Evolutionary conservation across 2,329 filamentous ascomycete genomes (phyloP).

Genomic region (Ambrosiella cleistominuta): DNA sequence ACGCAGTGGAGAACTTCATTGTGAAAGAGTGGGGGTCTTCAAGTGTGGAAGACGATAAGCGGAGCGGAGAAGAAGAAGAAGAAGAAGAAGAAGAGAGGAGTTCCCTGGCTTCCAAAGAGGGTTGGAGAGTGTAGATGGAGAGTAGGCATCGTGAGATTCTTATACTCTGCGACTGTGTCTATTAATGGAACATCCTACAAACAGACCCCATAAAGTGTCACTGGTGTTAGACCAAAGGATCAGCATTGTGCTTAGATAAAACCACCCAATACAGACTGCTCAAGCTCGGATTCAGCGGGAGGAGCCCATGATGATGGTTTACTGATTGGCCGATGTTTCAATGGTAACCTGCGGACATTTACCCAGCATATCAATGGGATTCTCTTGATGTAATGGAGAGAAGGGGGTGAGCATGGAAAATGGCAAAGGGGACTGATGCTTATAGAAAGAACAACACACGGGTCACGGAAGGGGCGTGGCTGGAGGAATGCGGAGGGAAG

Average conservation of each 20-base stretch:
- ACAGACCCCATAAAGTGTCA: neutral
- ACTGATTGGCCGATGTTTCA: neutral
- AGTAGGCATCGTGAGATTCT: too few relatives aligned
- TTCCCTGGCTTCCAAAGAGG: neutral
- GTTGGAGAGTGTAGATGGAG: neutral
- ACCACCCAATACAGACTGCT: neutral
- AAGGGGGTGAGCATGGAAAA: neutral
- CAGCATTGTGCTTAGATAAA: neutral
- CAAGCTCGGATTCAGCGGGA: too few relatives aligned
- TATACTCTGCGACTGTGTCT: too few relatives aligned
- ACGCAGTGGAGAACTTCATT: conserved; percentile 20
- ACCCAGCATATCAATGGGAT: neutral
- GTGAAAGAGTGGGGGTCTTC: conserved; percentile 2
- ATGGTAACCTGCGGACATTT: neutral
- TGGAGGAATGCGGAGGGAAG: neutral
- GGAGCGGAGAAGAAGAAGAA: neutral
- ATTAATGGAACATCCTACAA: too few relatives aligned
- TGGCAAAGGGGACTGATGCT: neutral
- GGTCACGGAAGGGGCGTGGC: neutral
- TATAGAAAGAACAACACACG: neutral
- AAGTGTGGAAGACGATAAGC: neutral
- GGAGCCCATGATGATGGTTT: too few relatives aligned
- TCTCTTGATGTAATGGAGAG: neutral
- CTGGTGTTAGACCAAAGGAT: neutral
- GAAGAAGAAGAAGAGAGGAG: neutral